Percentiles rank a stretch among this genome's conserved stretches.
Evolutionary conservation across 2,329 filamentous ascomycete genomes (phyloP).

Genomic region (Stylonectria norvegica): DNA sequence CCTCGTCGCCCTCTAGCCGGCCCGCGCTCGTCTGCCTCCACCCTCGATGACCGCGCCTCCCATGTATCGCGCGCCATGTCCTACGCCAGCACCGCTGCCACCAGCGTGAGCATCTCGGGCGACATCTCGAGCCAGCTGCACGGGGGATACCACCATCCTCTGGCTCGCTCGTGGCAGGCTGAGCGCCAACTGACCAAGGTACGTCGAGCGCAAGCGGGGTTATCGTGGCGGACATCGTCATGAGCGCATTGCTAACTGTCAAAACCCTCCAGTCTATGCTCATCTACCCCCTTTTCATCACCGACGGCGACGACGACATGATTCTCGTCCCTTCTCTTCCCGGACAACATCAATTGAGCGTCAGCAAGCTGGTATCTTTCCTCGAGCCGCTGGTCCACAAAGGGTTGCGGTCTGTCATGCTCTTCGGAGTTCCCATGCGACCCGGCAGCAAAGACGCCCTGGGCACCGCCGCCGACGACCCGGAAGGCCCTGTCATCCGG

Average conservation of each 20-base stretch:
- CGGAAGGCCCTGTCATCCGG: slow-evolving; percentile 85
- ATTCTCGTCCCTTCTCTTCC: slow-evolving; percentile 85
- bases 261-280: slow-evolving; percentile 81
- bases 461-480: slow-evolving; percentile 89
- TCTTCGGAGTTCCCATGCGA: slow-evolving; percentile 88
- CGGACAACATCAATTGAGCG: slow-evolving; percentile 80
- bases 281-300: slow-evolving; percentile 95
- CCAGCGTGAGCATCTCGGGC: slow-evolving; percentile 65
- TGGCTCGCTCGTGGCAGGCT: slow-evolving; percentile 77
- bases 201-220: slow-evolving; percentile 21
- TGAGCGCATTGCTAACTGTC: slow-evolving; percentile 13
- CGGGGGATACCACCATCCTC: slow-evolving; percentile 76
- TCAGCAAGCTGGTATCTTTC: slow-evolving; percentile 82
- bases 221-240: neutral
- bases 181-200: slow-evolving; percentile 85
- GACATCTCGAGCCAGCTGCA: slow-evolving; percentile 83
- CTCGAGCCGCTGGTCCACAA: slow-evolving; percentile 84
- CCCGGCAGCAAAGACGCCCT: slow-evolving; percentile 83
- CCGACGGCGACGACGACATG: slow-evolving; percentile 91
- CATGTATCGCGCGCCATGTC: slow-evolving; percentile 63
- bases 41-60: slow-evolving; percentile 58
- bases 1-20: slow-evolving; percentile 41
- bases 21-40: slow-evolving; percentile 49
- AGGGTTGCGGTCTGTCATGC: slow-evolving; percentile 86
- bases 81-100: slow-evolving; percentile 63